A percentile compares a stretch with the other conserved stretches of the same genome.
Conservation (phyloP, 352 stramenopile genomes). For the Blastocystis hominis region DNA sequence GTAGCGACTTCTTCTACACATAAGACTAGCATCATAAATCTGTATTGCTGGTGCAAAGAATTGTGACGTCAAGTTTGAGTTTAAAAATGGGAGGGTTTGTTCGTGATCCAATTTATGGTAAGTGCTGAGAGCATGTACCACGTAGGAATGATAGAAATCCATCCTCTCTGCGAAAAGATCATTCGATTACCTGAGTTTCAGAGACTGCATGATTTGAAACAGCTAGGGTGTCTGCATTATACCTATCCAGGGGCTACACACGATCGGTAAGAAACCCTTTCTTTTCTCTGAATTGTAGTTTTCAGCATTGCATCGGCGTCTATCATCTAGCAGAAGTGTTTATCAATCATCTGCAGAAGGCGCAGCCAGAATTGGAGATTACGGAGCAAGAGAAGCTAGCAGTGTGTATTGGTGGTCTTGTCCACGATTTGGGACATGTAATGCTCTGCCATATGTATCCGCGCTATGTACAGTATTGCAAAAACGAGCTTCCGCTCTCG, state of each 20-base stretch:
- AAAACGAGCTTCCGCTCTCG: neutral
- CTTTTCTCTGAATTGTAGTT: neutral
- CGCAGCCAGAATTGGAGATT: constrained; percentile 41
- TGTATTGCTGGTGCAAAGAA: too few species aligned
- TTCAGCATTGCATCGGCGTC: constrained; percentile 57
- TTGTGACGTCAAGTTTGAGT: too few species aligned
- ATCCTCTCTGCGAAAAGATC: constrained; percentile 50
- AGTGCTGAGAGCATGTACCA: neutral
- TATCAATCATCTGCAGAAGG: constrained; percentile 29
- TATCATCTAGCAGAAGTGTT: constrained; percentile 56
- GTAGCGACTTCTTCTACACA: too few species aligned
- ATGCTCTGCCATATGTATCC: constrained; percentile 44
- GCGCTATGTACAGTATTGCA: neutral
- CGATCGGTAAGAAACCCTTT: neutral
- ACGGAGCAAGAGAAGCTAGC: constrained; percentile 40
- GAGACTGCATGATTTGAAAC: constrained; percentile 39
- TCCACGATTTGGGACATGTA: constrained; percentile 54
- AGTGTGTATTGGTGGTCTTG: constrained; percentile 34
- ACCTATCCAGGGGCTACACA: constrained; percentile 52
- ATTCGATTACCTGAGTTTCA: constrained; percentile 55
- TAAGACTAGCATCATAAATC: too few species aligned
- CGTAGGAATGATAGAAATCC: constrained; percentile 53
- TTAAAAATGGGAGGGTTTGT: neutral
- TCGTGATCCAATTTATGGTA: constrained; percentile 43
- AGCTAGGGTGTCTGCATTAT: constrained; percentile 25